Percentiles rank a stretch among this genome's conserved stretches.
Conservation (phyloP, 2,329 filamentous ascomycete species). For the Trichoderma sp. region DNA sequence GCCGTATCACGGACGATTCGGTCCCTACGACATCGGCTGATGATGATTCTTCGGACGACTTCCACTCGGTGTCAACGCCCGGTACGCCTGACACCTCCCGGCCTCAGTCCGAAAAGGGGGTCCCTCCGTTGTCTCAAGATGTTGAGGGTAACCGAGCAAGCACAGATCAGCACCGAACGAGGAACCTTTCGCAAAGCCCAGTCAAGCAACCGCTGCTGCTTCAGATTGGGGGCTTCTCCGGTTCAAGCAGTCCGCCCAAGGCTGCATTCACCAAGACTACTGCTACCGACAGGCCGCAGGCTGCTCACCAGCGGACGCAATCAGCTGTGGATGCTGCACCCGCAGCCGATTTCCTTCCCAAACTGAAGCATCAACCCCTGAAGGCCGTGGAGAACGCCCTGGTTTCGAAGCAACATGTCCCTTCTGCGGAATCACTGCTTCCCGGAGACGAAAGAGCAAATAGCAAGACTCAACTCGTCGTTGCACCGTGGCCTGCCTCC, state of each 20-base stretch:
- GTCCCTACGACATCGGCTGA: conserved; percentile 42
- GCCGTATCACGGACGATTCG: conserved; percentile 18
- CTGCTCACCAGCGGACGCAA: conserved; percentile 27
- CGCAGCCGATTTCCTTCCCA: conserved; percentile 39
- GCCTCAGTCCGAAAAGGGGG: conserved; percentile 45
- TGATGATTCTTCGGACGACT: conserved; percentile 45
- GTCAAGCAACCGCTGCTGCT: conserved; percentile 1
- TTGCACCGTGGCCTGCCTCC: conserved; percentile 17
- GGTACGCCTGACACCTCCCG: conserved; percentile 48
- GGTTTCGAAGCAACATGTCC: background rate
- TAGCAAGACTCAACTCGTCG: background rate
- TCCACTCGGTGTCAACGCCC: conserved; percentile 41
- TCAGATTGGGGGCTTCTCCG: background rate
- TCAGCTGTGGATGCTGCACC: conserved; percentile 26
- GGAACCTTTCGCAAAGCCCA: conserved; percentile 20
- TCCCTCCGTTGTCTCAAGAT: conserved; percentile 32
- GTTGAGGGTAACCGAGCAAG: conserved; percentile 15
- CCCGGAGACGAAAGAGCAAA: conserved; percentile 5
- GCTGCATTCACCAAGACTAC: background rate
- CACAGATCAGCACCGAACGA: conserved; percentile 12
- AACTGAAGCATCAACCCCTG: conserved; percentile 46
- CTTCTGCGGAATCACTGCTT: background rate
- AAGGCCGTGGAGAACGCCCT: conserved; percentile 34
- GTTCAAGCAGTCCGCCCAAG: conserved; percentile 2
- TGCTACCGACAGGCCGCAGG: conserved; percentile 25